Base-by-base conservation (phyloP, 805 yeast genomes). In the Gaillardinia entomophila region DNA sequence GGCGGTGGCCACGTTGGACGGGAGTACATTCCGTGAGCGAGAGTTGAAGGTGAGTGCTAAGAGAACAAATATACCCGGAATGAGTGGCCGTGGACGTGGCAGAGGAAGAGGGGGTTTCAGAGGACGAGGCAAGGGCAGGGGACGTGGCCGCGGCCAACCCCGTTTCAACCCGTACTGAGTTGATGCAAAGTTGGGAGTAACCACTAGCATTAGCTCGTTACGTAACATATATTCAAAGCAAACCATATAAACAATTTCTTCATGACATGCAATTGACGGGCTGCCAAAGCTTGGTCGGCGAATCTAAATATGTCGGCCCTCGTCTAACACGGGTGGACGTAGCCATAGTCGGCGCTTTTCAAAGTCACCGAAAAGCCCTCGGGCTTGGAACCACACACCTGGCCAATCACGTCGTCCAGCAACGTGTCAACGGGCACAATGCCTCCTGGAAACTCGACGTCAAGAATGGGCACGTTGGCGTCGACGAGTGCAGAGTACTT, bases 61-160 rank as follows among this genome's bases (percentile, higher is more conserved):
- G 55, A 71, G 95, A 48, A 85, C 95, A 3, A 86, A 87, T 46
- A 57, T 85, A 14, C 95, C 94, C 2, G 90, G 90, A 1, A 64
- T 78, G 48, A 49, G 59, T 24, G 49, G 48, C n/a, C 62, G 71
- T 19, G 59, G 70, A 7, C 24, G 49, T 13, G 51, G 51, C 3
- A 27, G 43, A n/a, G 31, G 39, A 10, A 54, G 79, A 6, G 72
- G 77, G 3, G 54, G 79, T 17, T 34, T 34, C 16, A 4, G 27
- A 5, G 71, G 75, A 6, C 46, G 77, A 25, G 73, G 75, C 8
- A 27, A 48, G 27, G 12, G 18, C 12, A 3, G 40, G 23, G 36
- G 40, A 12, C 26, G 46, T 27, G 40, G 45, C 1, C 37, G 48
- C 6, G 47, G 49, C 12, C 37, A 13, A 28, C 26, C 4, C 12